phyloP scores from a whole-genome alignment of 805 yeast genomes.

The Isabelozyma rhagii region DNA sequence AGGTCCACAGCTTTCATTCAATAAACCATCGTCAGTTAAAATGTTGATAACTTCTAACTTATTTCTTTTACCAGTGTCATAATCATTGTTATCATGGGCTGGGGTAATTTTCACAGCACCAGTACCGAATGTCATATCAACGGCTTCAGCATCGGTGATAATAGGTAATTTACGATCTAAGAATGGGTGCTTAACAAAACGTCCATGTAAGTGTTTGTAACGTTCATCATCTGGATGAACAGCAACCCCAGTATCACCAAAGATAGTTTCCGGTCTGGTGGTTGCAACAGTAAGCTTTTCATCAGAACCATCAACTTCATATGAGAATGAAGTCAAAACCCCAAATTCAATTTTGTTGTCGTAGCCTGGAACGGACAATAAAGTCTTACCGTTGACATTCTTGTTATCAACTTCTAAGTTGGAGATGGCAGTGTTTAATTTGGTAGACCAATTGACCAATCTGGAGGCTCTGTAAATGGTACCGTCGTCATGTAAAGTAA shows the following conservation, averaged over 20 bases:
- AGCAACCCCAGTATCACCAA: slow-evolving; percentile 98
- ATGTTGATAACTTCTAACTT: slow-evolving; percentile 84
- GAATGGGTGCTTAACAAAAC: slow-evolving; percentile 87
- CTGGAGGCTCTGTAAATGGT: slow-evolving; percentile 90
- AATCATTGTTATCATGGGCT: slow-evolving; percentile 97
- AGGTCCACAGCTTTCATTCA: slow-evolving; percentile 86
- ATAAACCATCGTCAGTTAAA: slow-evolving; percentile 84
- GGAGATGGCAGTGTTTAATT: slow-evolving; percentile 90
- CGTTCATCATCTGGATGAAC: slow-evolving; percentile 95
- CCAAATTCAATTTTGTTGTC: slow-evolving; percentile 92
- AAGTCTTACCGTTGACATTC: slow-evolving; percentile 78
- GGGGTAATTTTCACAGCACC: slow-evolving; percentile 99
- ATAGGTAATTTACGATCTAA: slow-evolving; percentile 83
- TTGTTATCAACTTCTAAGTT: slow-evolving; percentile 95
- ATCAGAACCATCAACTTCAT: slow-evolving; percentile 79
- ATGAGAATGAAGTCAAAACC: slow-evolving; percentile 93
- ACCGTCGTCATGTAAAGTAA: slow-evolving; percentile 89
- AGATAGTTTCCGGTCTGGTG: slow-evolving; percentile 97
- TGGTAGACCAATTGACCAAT: slow-evolving; percentile 94
- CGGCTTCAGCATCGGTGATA: slow-evolving; percentile 86
- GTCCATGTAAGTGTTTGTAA: slow-evolving; percentile 93
- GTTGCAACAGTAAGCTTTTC: slow-evolving; percentile 93
- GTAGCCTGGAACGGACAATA: slow-evolving; percentile 84
- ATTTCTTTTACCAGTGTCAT: slow-evolving; percentile 92
- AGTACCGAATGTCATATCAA: slow-evolving; percentile 99